Evolutionary conservation across 345 rosid species (phyloP).

Genomic region (Ceriops decandra): DNA sequence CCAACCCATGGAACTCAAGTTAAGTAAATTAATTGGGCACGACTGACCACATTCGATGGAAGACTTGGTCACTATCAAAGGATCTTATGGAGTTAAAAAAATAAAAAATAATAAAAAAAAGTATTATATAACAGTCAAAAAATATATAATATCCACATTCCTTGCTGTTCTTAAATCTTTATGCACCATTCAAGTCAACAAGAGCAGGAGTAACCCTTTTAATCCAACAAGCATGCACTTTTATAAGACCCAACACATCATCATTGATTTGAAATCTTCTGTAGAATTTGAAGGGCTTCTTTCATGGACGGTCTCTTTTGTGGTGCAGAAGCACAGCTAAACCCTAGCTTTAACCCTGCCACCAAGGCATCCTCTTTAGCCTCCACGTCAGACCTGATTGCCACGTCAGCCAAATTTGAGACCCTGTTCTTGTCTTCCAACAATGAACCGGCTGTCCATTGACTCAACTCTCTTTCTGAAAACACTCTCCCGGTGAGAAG

Average conservation of each 20-base stretch:
- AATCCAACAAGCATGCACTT: constrained; percentile 23
- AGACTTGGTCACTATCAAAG: no score
- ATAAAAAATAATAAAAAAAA: background rate
- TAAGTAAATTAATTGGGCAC: no score
- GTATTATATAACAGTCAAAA: background rate
- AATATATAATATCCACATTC: constrained; percentile 5
- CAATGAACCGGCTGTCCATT: constrained; percentile 37
- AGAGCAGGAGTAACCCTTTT: constrained; percentile 23
- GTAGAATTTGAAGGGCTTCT: constrained; percentile 65
- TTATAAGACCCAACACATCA: constrained; percentile 21
- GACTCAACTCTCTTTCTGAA: constrained; percentile 50
- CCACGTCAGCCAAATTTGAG: constrained; percentile 53
- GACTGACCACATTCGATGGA: no score
- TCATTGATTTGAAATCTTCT: constrained; percentile 39
- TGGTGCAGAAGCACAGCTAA: constrained; percentile 64
- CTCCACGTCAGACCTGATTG: constrained; percentile 53
- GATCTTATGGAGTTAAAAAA: background rate
- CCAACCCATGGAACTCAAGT: no score
- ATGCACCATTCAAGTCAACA: constrained; percentile 25
- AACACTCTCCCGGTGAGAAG: constrained; percentile 66
- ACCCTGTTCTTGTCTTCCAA: constrained; percentile 47
- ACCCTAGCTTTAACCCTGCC: constrained; percentile 63
- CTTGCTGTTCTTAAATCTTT: background rate
- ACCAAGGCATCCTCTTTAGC: constrained; percentile 47
- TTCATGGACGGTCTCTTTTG: constrained; percentile 86